Percentiles rank a stretch among this genome's conserved stretches.
phyloP scores from a whole-genome alignment of 2,329 filamentous ascomycete genomes.

The Ophiostoma tasmaniense region DNA sequence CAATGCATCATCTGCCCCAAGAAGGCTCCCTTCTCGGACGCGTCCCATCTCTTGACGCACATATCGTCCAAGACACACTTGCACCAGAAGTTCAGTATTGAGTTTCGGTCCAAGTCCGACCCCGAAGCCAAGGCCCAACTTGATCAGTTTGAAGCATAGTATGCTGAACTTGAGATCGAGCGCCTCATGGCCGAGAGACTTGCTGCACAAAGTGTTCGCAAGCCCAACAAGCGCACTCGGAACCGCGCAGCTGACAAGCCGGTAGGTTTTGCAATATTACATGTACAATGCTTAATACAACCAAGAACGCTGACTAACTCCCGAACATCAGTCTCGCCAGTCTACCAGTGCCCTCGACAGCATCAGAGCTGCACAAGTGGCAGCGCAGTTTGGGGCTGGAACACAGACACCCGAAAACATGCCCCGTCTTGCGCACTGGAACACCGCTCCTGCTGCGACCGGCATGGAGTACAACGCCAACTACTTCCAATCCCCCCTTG shows the following conservation, averaged over 20 bases:
- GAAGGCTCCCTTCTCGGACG: slow-evolving; percentile 73
- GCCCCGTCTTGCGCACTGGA: slow-evolving; percentile 21
- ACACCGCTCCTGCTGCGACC: slow-evolving; percentile 9
- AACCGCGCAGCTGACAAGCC: slow-evolving; percentile 21
- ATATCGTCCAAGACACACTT: slow-evolving; percentile 89
- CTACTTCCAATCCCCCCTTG: slow-evolving; percentile 22
- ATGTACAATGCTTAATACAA: too few relatives aligned
- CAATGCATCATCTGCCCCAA: slow-evolving; percentile 78
- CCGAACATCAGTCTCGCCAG: background rate
- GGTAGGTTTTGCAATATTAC: slow-evolving; percentile 10
- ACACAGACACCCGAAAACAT: slow-evolving; percentile 11
- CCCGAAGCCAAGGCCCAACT: slow-evolving; percentile 54
- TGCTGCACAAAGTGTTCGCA: slow-evolving; percentile 63
- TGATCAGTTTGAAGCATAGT: slow-evolving; percentile 70
- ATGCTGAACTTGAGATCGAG: slow-evolving; percentile 60
- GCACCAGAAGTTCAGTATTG: slow-evolving; percentile 71
- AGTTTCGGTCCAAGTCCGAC: slow-evolving; percentile 62
- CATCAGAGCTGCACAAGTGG: slow-evolving; percentile 5
- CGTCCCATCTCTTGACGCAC: slow-evolving; percentile 87
- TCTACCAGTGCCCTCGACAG: slow-evolving; percentile 10
- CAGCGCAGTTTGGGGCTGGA: background rate
- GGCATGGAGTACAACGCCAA: slow-evolving; percentile 13
- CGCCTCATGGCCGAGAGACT: slow-evolving; percentile 69
- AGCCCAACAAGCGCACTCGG: slow-evolving; percentile 23
- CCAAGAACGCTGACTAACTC: background rate